Percentiles rank a stretch among this genome's conserved stretches.
Conservation (phyloP, 2,329 filamentous ascomycete species). For the Pseudocercospora fijiensis region DNA sequence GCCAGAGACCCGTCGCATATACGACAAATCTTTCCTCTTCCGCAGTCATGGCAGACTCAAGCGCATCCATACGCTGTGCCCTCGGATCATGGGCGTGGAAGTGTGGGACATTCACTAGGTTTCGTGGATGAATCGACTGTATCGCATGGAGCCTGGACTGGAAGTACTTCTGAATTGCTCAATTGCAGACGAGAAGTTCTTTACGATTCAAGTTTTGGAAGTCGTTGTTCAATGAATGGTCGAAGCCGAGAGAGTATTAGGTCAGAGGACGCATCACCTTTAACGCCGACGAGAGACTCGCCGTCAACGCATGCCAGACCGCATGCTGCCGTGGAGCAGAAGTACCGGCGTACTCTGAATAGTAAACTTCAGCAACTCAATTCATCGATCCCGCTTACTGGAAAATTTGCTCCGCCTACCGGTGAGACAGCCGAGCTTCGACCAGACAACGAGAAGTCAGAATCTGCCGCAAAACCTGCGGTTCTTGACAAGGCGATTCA, state of each 20-base stretch:
- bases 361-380: constrained; percentile 24
- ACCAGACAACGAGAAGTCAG: background rate
- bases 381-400: constrained; percentile 20
- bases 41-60: constrained; percentile 1
- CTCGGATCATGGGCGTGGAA: background rate
- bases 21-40: background rate
- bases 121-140: background rate
- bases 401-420: constrained; percentile 15
- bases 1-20: background rate
- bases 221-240: background rate
- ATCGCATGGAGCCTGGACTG: background rate
- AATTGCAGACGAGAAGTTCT: background rate
- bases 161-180: background rate
- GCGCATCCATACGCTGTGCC: background rate
- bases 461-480: constrained; percentile 20
- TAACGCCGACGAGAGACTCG: constrained; percentile 1
- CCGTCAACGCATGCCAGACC: constrained; percentile 15
- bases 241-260: background rate
- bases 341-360: constrained; percentile 24
- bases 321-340: constrained; percentile 24
- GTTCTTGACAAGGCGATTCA: constrained; percentile 26
- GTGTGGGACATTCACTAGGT: background rate
- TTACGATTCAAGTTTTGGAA: background rate
- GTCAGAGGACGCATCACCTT: background rate
- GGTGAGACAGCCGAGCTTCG: constrained; percentile 9